These are phyloP conservation scores for Phymatotrichopsis omnivora DNA, from an alignment of 2,329 filamentous ascomycete genomes.

Conservation along the genomic window DNA sequence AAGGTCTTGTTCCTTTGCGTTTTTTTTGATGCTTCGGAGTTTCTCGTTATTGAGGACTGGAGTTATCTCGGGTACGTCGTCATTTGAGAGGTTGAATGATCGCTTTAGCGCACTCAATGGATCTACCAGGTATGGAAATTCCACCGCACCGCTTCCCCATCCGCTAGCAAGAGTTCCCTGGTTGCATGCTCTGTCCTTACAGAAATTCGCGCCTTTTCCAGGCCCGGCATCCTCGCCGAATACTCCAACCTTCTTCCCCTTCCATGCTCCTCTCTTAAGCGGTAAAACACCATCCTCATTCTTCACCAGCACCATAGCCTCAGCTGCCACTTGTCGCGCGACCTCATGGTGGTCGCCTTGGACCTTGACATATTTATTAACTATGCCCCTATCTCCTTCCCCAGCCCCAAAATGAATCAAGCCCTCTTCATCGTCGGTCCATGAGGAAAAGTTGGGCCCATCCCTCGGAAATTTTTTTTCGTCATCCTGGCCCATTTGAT, in stretches of 20 bases:
- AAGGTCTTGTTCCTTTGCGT: conserved; percentile 52
- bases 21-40: conserved; percentile 43
- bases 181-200: conserved; percentile 71
- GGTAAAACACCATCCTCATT: conserved; percentile 53
- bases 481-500: conserved; percentile 45
- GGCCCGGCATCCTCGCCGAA: conserved; percentile 67
- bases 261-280: conserved; percentile 50
- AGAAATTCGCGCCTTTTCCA: conserved; percentile 59
- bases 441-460: conserved; percentile 77
- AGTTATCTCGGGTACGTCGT: conserved; percentile 51
- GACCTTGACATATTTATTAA: conserved; percentile 71
- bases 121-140: conserved; percentile 71
- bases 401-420: conserved; percentile 58
- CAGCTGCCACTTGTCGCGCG: conserved; percentile 66
- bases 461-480: conserved; percentile 41
- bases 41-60: conserved; percentile 39
- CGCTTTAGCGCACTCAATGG: conserved; percentile 53
- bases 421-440: conserved; percentile 61
- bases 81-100: conserved; percentile 42
- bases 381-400: conserved; percentile 44
- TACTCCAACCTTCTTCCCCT: conserved; percentile 45
- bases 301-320: conserved; percentile 73
- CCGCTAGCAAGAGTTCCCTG: conserved; percentile 73
- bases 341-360: conserved; percentile 58
- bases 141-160: conserved; percentile 80